phyloP scores from a whole-genome alignment of 2,329 filamentous ascomycete genomes.

The Alternaria sp. region DNA sequence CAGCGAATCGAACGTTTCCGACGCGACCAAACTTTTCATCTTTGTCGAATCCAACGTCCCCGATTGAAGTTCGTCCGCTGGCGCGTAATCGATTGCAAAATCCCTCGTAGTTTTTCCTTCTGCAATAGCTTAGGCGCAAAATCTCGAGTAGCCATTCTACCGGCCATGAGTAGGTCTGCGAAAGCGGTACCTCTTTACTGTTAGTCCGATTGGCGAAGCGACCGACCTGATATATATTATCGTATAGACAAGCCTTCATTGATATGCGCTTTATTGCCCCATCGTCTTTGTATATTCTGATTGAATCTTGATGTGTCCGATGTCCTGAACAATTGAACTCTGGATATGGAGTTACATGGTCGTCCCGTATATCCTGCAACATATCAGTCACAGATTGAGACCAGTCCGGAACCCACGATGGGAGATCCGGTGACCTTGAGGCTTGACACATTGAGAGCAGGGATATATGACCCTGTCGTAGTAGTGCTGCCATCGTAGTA shows the following conservation, averaged over 20 bases:
- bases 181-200: background rate
- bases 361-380: background rate
- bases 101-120: background rate
- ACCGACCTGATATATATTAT: background rate
- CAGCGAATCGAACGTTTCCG: background rate
- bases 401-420: conserved; percentile 5
- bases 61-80: background rate
- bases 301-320: background rate
- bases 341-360: background rate
- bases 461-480: conserved; percentile 2
- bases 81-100: background rate
- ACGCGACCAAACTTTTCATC: background rate
- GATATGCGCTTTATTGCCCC: background rate
- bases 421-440: background rate
- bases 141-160: background rate
- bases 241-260: background rate
- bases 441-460: background rate
- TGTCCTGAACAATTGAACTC: background rate
- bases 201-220: background rate
- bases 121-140: background rate
- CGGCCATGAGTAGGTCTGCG: background rate
- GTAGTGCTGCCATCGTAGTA: background rate
- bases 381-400: background rate
- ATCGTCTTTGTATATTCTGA: background rate
- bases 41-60: background rate